A percentile compares a stretch with the other conserved stretches of the same genome.
Conservation (phyloP, 2,329 filamentous ascomycete species). For the Cadophora gregata region DNA sequence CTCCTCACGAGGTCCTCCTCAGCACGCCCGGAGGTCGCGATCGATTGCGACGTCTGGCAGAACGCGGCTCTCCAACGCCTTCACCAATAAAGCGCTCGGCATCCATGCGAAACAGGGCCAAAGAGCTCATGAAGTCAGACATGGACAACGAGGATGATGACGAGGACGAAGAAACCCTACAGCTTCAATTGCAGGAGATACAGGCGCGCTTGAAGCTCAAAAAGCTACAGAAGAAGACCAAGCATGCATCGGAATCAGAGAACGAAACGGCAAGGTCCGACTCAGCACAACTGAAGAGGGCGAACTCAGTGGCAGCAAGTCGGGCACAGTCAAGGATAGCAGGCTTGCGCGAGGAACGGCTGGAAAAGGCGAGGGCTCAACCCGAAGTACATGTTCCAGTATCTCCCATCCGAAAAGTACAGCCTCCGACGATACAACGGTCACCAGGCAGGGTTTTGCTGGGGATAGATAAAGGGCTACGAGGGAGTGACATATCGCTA, state of each 20-base stretch:
- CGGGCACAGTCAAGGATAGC: constrained; percentile 39
- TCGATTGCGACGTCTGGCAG: constrained; percentile 71
- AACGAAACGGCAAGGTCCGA: constrained; percentile 29
- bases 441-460: constrained; percentile 82
- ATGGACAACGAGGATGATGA: constrained; percentile 64
- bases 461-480: constrained; percentile 88
- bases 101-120: constrained; percentile 31
- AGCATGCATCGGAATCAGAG: constrained; percentile 42
- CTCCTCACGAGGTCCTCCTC: constrained; percentile 67
- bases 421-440: constrained; percentile 59
- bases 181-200: constrained; percentile 86
- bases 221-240: constrained; percentile 73
- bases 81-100: constrained; percentile 62
- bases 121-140: constrained; percentile 38
- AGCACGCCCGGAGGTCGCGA: constrained; percentile 80
- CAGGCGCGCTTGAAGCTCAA: constrained; percentile 88
- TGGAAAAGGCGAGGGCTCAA: constrained; percentile 44
- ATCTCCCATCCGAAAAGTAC: constrained; percentile 69
- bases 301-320: constrained; percentile 38
- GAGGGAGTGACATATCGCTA: constrained; percentile 81
- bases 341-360: constrained; percentile 34
- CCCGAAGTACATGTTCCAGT: constrained; percentile 73
- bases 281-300: constrained; percentile 30
- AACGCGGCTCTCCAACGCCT: constrained; percentile 70
- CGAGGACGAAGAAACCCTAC: constrained; percentile 89